Evolutionary conservation across 2,329 filamentous ascomycete species (phyloP), one percentile per base, ranked within the genome.

Genomic region (Pseudocercospora musae): DNA sequence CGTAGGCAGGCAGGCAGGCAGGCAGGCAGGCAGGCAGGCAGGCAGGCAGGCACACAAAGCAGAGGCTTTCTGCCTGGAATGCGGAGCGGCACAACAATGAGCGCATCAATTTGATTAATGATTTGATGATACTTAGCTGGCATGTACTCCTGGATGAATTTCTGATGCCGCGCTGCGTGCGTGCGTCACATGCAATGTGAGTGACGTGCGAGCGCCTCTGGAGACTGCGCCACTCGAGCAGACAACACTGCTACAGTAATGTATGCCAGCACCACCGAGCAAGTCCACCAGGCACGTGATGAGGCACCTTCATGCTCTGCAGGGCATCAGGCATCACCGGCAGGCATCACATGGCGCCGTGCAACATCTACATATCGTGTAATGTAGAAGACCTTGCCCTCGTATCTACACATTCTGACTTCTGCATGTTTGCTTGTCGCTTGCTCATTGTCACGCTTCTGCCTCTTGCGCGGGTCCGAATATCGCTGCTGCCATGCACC

Each of bases 391-490:
- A n/a, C n/a, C 50, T 79, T 76, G 70, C 82, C 84, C 58, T 77
- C 73, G 71, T 79, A 81, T 53, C 74, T 76, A 40, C 78, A 71
- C 80, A 82, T 82, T 49, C 60, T 75, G 65, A 63, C 49, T 44
- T 44, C 31, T 5, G 46, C 37, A 11, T n/a, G n/a, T n/a, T n/a
- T n/a, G n/a, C n/a, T n/a, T n/a, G n/a, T n/a, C n/a, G 25, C 31
- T 50, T 50, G 46, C 46, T 50, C 46, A 50, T 50, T 3, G 27
- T 50, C 21, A 50, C 21, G 42, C n/a, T 6, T 23, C n/a, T 4
- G 21, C 1, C 42, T 20, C 18, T 18, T 15, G 31, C 31, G 31
- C 31, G 31, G 31, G 31, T 5, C 31, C 5, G 42, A 46, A 20
- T 20, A 18, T 46, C 11, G 21, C 42, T 21, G 42, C 42, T 46